phyloP scores from a whole-genome alignment of 768 basidiomycete genomes.

The Lentinus brumalis region DNA sequence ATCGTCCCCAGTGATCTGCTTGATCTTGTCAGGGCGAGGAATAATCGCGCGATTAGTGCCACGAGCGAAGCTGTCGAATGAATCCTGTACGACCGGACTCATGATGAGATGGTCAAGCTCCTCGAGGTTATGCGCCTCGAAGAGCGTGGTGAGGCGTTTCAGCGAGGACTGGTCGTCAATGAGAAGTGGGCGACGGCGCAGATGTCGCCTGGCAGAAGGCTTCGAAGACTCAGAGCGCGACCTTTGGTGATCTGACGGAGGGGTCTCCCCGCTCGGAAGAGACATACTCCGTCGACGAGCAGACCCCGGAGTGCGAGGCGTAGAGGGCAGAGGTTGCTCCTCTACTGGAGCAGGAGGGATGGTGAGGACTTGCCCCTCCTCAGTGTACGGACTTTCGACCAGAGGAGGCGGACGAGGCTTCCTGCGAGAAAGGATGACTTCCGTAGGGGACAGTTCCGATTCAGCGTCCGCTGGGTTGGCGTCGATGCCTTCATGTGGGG shows the following conservation, averaged over 20 bases:
- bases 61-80: slow-evolving; percentile 20
- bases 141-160: slow-evolving; percentile 38
- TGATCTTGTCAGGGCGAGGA: slow-evolving; percentile 37
- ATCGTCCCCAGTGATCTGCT: slow-evolving; percentile 43
- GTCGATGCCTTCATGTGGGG: slow-evolving; percentile 22
- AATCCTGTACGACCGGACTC: slow-evolving; percentile 25
- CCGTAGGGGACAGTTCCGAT: slow-evolving; percentile 17
- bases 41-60: neutral
- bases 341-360: slow-evolving; percentile 13
- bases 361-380: slow-evolving; percentile 10
- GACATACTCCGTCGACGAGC: slow-evolving; percentile 18
- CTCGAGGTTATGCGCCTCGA: slow-evolving; percentile 38
- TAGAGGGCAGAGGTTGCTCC: slow-evolving; percentile 9
- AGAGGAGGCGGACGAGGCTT: neutral
- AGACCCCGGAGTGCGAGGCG: slow-evolving; percentile 11
- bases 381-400: neutral
- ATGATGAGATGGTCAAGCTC: slow-evolving; percentile 37
- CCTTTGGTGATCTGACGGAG: slow-evolving; percentile 15
- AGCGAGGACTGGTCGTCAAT: slow-evolving; percentile 42
- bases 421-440: neutral
- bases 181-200: slow-evolving; percentile 41
- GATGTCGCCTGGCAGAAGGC: slow-evolving; percentile 25
- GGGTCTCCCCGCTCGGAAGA: slow-evolving; percentile 3
- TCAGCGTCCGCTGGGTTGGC: slow-evolving; percentile 13
- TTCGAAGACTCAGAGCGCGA: slow-evolving; percentile 20